phyloP scores from a whole-genome alignment of 345 rosid genomes.

The Corchorus capsularis region DNA sequence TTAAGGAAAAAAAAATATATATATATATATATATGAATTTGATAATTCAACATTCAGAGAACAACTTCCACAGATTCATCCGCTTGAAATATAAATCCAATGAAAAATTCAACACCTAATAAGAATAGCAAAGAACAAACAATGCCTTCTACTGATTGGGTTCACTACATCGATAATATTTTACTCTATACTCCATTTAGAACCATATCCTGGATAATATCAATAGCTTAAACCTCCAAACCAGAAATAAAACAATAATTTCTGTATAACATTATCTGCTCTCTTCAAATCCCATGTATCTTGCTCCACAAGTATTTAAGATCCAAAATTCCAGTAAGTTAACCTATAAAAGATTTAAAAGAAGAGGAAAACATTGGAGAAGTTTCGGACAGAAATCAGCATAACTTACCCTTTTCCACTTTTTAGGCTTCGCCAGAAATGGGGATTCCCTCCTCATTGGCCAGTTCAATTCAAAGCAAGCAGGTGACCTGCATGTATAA shows the following conservation, averaged over 20 bases:
- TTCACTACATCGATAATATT: neutral
- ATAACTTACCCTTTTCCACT: slow-evolving; percentile 75
- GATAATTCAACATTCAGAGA: neutral
- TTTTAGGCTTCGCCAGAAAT: slow-evolving; percentile 55
- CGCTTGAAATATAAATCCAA: neutral
- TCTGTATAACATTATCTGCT: neutral
- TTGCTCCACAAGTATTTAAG: neutral
- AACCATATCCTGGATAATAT: neutral
- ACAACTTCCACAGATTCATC: neutral
- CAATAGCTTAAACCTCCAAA: neutral
- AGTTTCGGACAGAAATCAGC: slow-evolving; percentile 9
- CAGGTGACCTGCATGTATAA: slow-evolving; percentile 67
- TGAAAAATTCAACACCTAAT: neutral
- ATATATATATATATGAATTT: neutral
- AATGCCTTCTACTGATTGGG: neutral
- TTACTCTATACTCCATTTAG: neutral
- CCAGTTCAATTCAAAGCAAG: slow-evolving; percentile 90
- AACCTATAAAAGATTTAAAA: neutral
- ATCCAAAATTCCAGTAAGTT: neutral
- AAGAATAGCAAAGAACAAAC: neutral
- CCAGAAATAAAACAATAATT: neutral
- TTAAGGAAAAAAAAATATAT: neutral
- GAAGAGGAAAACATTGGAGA: neutral
- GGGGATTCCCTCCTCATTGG: slow-evolving; percentile 64
- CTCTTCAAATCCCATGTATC: neutral